Evolutionary conservation across 176 grass and related monocot genomes (phyloP), one percentile per base, ranked within the genome.

Genomic region (Oryza brachyantha): DNA sequence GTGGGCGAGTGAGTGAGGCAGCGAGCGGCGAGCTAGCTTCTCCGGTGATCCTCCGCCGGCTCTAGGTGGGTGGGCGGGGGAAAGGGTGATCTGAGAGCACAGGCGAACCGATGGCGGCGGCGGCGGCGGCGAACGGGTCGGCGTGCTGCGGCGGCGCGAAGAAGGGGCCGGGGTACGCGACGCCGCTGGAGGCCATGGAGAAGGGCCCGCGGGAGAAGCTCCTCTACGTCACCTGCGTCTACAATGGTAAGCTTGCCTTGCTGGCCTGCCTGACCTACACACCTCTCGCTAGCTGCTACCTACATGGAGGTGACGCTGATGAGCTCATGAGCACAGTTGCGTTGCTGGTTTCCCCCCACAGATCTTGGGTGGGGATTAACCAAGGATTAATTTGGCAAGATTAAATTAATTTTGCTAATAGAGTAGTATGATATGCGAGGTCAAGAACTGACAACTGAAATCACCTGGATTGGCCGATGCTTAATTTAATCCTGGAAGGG

Each of bases 221-320:
- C 63, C 84, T 98, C 90, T 98, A 98, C 78, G 90, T 98, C 77
- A 94, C 92, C 83, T 98, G 96, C 71, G 74, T 98, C 63, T 98
- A 98, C 73, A 94, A 98, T 84, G 92, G 96, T 94, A 76, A 5
- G 35, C 35, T 45, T 13, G 3, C n/a, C n/a, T n/a, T n/a, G n/a
- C n/a, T n/a, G n/a, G n/a, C n/a, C n/a, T n/a, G n/a, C n/a, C 48
- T 52, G 8, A 1, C 16, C 19, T 12, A 43, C 41, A 43, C 3
- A 43, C 3, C 1, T 13, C 41, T 3, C 41, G 13, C 10, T 43
- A 13, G 16, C 64, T 14, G 28, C 2, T 40, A 6, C 21, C 10
- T 36, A 24, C 11, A 12, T 37, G 19, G 32, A 13, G 19, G 31
- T 4, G 31, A n/a, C 16, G 19, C 36, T 14, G 19, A 66, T 16